phyloP scores from a whole-genome alignment of 352 stramenopile genomes.

The Globisporangium perplexum region DNA sequence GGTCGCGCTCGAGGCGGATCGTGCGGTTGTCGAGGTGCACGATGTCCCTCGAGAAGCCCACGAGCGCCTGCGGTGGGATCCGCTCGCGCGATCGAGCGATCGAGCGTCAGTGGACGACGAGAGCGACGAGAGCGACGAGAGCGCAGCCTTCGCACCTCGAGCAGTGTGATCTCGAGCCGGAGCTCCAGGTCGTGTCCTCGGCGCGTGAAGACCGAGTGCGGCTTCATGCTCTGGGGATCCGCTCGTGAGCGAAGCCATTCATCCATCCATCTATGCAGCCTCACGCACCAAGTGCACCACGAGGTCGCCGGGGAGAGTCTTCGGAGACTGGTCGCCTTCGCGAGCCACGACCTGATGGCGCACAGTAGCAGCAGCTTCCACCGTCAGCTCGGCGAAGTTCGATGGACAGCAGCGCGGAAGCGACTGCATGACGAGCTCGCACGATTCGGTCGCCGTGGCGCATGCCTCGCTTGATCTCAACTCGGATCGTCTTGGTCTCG shows the following conservation, averaged over 20 bases:
- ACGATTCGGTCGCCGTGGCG: slow-evolving; percentile 29
- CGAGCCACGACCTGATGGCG: background rate
- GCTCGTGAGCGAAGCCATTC: background rate
- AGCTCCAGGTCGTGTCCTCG: slow-evolving; percentile 89
- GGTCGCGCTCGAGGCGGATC: background rate
- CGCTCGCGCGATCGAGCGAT: too few relatives aligned
- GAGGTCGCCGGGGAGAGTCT: background rate
- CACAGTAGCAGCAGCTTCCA: background rate
- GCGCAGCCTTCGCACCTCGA: slow-evolving; percentile 33
- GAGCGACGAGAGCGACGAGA: background rate
- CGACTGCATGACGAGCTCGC: background rate
- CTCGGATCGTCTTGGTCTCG: slow-evolving; percentile 17
- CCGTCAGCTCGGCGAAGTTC: background rate
- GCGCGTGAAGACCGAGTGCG: slow-evolving; percentile 75
- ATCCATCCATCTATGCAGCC: too few relatives aligned
- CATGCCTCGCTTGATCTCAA: slow-evolving; percentile 27
- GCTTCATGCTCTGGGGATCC: slow-evolving; percentile 9
- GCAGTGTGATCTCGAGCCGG: slow-evolving; percentile 89
- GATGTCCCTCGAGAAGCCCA: background rate
- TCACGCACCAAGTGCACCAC: background rate
- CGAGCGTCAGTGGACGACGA: too few relatives aligned
- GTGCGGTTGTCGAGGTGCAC: background rate
- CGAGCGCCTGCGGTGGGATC: background rate
- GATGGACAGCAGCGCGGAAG: background rate
- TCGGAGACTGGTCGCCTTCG: background rate